Conservation (phyloP, 2,329 filamentous ascomycete species). For the Talaromyces islandicus region DNA sequence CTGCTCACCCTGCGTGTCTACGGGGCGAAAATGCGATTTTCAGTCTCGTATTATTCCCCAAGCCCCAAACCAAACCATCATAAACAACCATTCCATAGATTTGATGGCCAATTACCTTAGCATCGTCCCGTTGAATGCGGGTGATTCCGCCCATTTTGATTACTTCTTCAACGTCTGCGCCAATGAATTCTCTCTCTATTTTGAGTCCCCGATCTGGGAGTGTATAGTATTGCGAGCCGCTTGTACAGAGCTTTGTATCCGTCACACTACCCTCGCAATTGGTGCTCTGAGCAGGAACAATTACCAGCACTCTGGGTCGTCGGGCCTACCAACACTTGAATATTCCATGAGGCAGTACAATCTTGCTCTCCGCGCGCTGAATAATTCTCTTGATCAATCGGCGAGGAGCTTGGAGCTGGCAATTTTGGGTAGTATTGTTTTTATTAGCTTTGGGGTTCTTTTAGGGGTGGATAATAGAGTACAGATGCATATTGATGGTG, state of each 20-base stretch:
- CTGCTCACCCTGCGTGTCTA: constrained; percentile 1
- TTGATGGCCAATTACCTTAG: background rate
- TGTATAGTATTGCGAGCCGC: background rate
- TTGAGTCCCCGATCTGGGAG: constrained; percentile 1
- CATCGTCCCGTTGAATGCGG: background rate
- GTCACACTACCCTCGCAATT: constrained; percentile 1
- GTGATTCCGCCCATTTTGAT: background rate
- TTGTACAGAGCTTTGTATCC: background rate
- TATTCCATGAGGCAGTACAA: constrained; percentile 2
- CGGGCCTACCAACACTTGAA: background rate
- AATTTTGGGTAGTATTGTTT: constrained; percentile 1
- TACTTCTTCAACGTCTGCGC: constrained; percentile 1
- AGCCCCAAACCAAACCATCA: background rate
- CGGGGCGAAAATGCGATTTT: constrained; percentile 5
- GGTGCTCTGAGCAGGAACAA: constrained; percentile 3
- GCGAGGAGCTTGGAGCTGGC: background rate
- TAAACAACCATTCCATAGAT: background rate
- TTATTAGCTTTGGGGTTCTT: constrained; percentile 7
- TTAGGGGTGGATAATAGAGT: constrained; percentile 1
- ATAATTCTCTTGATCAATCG: background rate
- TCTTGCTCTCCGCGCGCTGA: background rate
- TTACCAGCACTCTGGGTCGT: background rate
- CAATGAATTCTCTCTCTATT: constrained; percentile 3
- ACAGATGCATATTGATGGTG: background rate
- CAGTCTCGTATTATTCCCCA: background rate